Evolutionary conservation across 2,329 filamentous ascomycete genomes (phyloP).

Genomic region (Hypocreales sp.): DNA sequence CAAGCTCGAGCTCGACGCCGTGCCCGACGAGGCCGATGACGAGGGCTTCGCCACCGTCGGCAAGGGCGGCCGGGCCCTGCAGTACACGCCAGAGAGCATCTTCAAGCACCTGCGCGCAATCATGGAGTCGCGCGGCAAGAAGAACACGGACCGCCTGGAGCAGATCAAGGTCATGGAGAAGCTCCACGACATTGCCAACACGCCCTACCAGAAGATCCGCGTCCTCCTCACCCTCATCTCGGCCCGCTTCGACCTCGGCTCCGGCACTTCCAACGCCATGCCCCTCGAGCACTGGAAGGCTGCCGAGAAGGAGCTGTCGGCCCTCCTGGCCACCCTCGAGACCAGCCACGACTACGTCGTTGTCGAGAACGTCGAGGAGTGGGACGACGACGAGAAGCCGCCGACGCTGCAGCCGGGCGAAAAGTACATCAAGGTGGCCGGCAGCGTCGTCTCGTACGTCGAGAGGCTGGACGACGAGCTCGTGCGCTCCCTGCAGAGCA

Average conservation of each 20-base stretch:
- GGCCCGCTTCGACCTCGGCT: slow-evolving; percentile 83
- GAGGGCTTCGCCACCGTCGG: slow-evolving; percentile 83
- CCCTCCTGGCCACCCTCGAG: slow-evolving; percentile 66
- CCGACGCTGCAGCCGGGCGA: slow-evolving; percentile 59
- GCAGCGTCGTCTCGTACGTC: slow-evolving; percentile 85
- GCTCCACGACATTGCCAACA: slow-evolving; percentile 73
- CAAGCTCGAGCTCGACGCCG: slow-evolving; percentile 27
- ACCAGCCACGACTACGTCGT: slow-evolving; percentile 69
- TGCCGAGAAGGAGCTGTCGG: slow-evolving; percentile 72
- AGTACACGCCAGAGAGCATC: slow-evolving; percentile 94
- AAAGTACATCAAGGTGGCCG: slow-evolving; percentile 77
- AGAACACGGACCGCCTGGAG: slow-evolving; percentile 90
- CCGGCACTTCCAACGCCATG: slow-evolving; percentile 68
- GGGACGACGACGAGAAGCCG: slow-evolving; percentile 96
- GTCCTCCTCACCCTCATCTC: slow-evolving; percentile 85
- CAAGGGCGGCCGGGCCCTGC: slow-evolving; percentile 73
- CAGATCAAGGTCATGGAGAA: slow-evolving; percentile 98
- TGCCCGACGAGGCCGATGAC: slow-evolving; percentile 48
- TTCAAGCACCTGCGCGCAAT: slow-evolving; percentile 92
- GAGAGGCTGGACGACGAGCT: slow-evolving; percentile 96
- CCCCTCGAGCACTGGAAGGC: slow-evolving; percentile 93
- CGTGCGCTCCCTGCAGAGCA: slow-evolving; percentile 88
- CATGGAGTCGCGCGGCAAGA: slow-evolving; percentile 91
- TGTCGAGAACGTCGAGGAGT: slow-evolving; percentile 85
- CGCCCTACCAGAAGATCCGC: slow-evolving; percentile 86